Conservation (phyloP, 1,139 yeast species). For the Eremothecium gossypii region DNA sequence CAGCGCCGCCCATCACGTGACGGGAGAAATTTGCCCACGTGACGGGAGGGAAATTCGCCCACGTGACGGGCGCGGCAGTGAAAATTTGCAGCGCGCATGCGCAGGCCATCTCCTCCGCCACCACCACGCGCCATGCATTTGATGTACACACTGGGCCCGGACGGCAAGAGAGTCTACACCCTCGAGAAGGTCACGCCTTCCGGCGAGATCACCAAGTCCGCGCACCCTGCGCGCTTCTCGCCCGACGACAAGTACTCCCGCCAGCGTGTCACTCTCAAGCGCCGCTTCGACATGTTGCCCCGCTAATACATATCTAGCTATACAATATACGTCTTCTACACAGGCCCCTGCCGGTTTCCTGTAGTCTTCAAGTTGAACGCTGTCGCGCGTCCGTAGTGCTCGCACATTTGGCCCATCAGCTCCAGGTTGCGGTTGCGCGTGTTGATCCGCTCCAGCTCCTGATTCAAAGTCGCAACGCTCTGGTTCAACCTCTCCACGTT, state of each 20-base stretch:
- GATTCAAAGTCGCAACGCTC: constrained; percentile 56
- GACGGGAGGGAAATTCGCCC: too few species aligned
- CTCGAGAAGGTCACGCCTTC: constrained; percentile 67
- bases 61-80: too few species aligned
- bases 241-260: constrained; percentile 99
- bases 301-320: constrained; percentile 29
- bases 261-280: constrained; percentile 97
- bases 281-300: constrained; percentile 84
- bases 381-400: constrained; percentile 61
- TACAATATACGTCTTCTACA: constrained; percentile 20
- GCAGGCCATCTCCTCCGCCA: neutral
- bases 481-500: constrained; percentile 72
- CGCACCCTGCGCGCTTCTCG: constrained; percentile 98
- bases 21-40: too few species aligned
- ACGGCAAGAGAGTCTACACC: constrained; percentile 94
- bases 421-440: constrained; percentile 65
- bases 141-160: constrained; percentile 92
- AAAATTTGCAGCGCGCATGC: neutral
- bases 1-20: too few species aligned
- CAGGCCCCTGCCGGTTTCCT: constrained; percentile 51
- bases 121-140: constrained; percentile 63
- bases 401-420: constrained; percentile 73
- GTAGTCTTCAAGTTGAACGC: constrained; percentile 68
- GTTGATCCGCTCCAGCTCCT: constrained; percentile 33
- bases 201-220: constrained; percentile 96